Percentiles rank a stretch among this genome's conserved stretches.
phyloP scores from a whole-genome alignment of 257 asterid species.

The Penstemon barbatus region DNA sequence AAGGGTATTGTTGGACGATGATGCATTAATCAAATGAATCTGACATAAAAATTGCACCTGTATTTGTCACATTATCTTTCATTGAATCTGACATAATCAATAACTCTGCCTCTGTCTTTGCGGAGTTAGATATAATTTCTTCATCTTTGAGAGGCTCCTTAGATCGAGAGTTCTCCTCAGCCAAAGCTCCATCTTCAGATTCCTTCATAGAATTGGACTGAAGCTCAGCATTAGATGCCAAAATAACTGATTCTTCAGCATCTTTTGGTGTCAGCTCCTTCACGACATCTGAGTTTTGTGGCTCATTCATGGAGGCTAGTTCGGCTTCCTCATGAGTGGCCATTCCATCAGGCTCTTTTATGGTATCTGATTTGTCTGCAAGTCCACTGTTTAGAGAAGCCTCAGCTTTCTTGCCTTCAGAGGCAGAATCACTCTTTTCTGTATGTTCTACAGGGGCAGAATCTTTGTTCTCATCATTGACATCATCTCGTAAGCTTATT shows the following conservation, averaged over 20 bases:
- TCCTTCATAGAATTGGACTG: conserved; percentile 55
- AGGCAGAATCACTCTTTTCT: conserved; percentile 35
- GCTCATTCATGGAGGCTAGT: conserved; percentile 35
- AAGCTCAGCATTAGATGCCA: conserved; percentile 50
- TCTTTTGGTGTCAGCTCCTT: conserved; percentile 41
- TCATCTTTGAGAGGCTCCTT: conserved; percentile 55
- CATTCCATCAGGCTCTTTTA: conserved; percentile 41
- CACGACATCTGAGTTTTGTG: conserved; percentile 39
- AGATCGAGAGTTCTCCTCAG: conserved; percentile 39
- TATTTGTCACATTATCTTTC: conserved; percentile 38
- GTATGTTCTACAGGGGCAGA: conserved; percentile 38
- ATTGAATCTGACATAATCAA: conserved; percentile 38
- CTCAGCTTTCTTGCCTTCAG: conserved; percentile 41
- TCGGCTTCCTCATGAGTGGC: conserved; percentile 35
- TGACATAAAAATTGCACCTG: conserved; percentile 41
- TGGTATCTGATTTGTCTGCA: conserved; percentile 42
- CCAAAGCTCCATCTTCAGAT: conserved; percentile 45
- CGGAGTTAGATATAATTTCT: conserved; percentile 42
- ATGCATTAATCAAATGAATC: neutral
- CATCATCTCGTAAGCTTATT: conserved; percentile 28
- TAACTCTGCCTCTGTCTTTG: conserved; percentile 48
- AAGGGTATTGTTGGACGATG: conserved; percentile 4
- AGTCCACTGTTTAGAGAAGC: conserved; percentile 36
- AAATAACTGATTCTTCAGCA: conserved; percentile 41
- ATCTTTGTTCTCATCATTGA: conserved; percentile 39